Base-by-base conservation (phyloP, 2,329 filamentous ascomycete species). In the Orbilia brochopaga region DNA sequence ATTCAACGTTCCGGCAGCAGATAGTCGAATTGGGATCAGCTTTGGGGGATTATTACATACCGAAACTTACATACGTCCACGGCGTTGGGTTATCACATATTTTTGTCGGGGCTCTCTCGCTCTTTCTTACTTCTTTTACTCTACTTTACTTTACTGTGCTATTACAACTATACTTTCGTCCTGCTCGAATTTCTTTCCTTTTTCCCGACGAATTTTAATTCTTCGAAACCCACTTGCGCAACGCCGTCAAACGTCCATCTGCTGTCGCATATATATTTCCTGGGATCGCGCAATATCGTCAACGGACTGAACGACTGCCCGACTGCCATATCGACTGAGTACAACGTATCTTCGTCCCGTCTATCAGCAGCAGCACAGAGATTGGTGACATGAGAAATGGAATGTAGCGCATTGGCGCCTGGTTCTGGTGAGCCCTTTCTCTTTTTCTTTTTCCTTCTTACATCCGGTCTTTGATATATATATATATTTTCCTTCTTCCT, bases 331-430 rank as follows among this genome's bases (percentile, higher is more conserved):
- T n/a, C n/a, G n/a, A n/a, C n/a, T n/a, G n/a, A n/a, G n/a, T n/a
- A n/a, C n/a, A n/a, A n/a, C n/a, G n/a, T n/a, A n/a, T 59, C 57
- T 42, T 32, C 51, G 19, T 55, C 55, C 58, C 55, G 40, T 54
- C 40, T 46, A 57, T 50, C 44, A 58, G 27, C 65, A 58, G 27
- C 65, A 69, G 58, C 48, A 69, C 58, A 60, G 30, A 44, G 46
- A 60, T 72, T 55, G 59, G 66, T 70, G 60, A 72, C 60, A 72
- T 72, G 67, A 55, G 62, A 72, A 70, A 63, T 72, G 67, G 67
- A 65, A 60, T 72, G 60, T 65, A 65, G 67, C 67, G 67, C 67
- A 72, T 72, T 65, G 60, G 67, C 67, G 67, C 67, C 67, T 72
- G 60, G 55, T 40, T 65, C 56, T 65, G 67, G 67, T 51, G 35